These are phyloP conservation scores for Coemansia erecta DNA, from an alignment of 192 early-diverging fungal species.

Conservation along the genomic window DNA sequence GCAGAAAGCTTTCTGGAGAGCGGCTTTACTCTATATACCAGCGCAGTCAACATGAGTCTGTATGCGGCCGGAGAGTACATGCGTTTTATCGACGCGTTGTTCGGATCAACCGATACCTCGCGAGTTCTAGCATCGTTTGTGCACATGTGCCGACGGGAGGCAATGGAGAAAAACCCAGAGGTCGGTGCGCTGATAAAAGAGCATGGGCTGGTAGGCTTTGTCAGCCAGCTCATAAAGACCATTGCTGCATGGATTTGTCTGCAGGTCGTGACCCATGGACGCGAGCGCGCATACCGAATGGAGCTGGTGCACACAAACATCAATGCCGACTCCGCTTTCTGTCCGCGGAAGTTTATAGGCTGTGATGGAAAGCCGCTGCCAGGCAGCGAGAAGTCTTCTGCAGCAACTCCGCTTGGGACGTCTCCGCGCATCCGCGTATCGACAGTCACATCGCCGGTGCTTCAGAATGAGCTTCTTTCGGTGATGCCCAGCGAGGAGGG, in stretches of 20 bases:
- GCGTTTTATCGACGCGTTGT: slow-evolving; percentile 87
- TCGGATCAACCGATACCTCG: slow-evolving; percentile 94
- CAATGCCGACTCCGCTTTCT: slow-evolving; percentile 15
- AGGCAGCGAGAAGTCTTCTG: not conserved
- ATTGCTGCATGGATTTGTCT: slow-evolving; percentile 81
- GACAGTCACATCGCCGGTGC: not conserved
- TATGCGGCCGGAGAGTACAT: slow-evolving; percentile 84
- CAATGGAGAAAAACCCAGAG: slow-evolving; percentile 64
- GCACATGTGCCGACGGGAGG: slow-evolving; percentile 71
- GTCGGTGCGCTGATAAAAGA: slow-evolving; percentile 57
- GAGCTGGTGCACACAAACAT: slow-evolving; percentile 48
- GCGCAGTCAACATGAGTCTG: slow-evolving; percentile 67
- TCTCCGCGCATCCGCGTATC: slow-evolving; percentile 9
- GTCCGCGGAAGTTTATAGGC: slow-evolving; percentile 39
- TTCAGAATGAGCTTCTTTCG: not conserved
- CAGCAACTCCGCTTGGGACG: not conserved
- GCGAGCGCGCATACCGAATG: slow-evolving; percentile 46
- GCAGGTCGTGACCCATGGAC: slow-evolving; percentile 74
- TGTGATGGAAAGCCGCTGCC: slow-evolving; percentile 35
- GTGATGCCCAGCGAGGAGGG: not conserved
- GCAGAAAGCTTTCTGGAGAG: slow-evolving; percentile 52
- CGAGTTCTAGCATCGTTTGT: slow-evolving; percentile 80
- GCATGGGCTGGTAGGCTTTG: slow-evolving; percentile 63
- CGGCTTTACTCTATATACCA: slow-evolving; percentile 76
- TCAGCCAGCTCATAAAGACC: slow-evolving; percentile 76